These are phyloP conservation scores for Aspergillus leporis DNA, from an alignment of 495 filamentous ascomycete species.

Conservation along the genomic window DNA sequence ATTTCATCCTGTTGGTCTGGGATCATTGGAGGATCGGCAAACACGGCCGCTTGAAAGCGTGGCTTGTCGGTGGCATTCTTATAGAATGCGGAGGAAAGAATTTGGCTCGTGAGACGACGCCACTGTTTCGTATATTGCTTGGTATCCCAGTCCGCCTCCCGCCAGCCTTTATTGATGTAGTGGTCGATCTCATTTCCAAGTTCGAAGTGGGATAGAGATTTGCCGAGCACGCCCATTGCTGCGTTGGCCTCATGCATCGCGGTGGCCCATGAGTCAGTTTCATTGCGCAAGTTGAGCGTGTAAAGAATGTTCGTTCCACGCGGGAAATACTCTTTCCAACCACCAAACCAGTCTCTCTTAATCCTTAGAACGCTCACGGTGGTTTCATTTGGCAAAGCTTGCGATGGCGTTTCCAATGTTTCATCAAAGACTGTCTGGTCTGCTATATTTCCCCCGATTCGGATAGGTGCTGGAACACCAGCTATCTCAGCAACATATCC, in stretches of 20 bases:
- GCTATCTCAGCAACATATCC: not conserved
- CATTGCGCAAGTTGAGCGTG: conserved; percentile 13
- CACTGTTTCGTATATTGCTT: conserved; percentile 9
- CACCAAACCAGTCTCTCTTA: conserved; percentile 4
- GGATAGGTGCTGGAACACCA: conserved; percentile 3
- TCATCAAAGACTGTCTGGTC: conserved; percentile 9
- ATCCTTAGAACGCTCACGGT: conserved; percentile 7
- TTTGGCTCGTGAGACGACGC: conserved; percentile 9
- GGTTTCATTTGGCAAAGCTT: conserved; percentile 8
- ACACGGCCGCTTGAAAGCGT: conserved; percentile 11
- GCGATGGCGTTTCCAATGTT: not conserved
- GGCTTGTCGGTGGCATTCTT: conserved; percentile 4
- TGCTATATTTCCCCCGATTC: conserved; percentile 11
- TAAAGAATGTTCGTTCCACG: conserved; percentile 7
- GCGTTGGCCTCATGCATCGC: conserved; percentile 9
- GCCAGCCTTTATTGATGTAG: conserved; percentile 15
- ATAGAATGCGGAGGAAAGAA: conserved; percentile 8
- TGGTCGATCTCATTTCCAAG: conserved; percentile 15
- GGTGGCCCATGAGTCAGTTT: conserved; percentile 1
- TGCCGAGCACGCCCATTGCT: conserved; percentile 6
- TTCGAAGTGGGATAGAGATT: conserved; percentile 7
- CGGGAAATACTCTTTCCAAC: conserved; percentile 13
- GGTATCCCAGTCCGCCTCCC: not conserved
- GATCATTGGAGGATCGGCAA: conserved; percentile 11
- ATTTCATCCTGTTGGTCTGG: conserved; percentile 13